These are phyloP conservation scores for Sporormia fimetaria DNA, from an alignment of 495 filamentous ascomycete species.

Conservation along the genomic window DNA sequence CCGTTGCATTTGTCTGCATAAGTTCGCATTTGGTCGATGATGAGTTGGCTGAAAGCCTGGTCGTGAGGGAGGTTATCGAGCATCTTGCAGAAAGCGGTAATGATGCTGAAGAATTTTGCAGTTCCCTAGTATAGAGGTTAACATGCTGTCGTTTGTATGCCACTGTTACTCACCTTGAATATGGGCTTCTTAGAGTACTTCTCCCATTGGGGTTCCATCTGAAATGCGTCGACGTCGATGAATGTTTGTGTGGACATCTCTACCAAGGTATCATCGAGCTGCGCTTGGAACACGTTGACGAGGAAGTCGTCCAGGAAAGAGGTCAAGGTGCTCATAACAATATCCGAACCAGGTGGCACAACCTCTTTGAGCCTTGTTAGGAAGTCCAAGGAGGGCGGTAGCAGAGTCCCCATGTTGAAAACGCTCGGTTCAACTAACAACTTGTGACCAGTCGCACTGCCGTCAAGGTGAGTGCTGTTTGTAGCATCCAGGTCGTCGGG, in stretches of 20 bases:
- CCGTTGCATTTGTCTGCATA: constrained; percentile 85
- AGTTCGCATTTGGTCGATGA: constrained; percentile 77
- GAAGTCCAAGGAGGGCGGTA: constrained; percentile 90
- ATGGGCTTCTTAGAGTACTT: constrained; percentile 67
- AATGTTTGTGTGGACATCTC: constrained; percentile 76
- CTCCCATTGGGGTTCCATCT: constrained; percentile 73
- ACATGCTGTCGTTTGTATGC: background rate
- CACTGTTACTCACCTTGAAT: constrained; percentile 48
- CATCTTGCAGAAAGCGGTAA: constrained; percentile 88
- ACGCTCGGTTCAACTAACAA: constrained; percentile 88
- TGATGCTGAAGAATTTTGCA: constrained; percentile 70
- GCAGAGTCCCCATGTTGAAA: constrained; percentile 90
- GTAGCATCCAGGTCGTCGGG: constrained; percentile 29
- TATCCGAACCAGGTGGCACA: constrained; percentile 72
- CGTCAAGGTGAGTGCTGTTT: constrained; percentile 41
- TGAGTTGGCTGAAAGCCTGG: constrained; percentile 81
- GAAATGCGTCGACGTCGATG: constrained; percentile 76
- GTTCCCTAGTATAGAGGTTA: constrained; percentile 45
- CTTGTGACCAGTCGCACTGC: constrained; percentile 64
- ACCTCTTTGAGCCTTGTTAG: constrained; percentile 83
- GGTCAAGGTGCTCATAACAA: constrained; percentile 76
- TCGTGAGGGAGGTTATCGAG: constrained; percentile 92
- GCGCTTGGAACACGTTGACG: constrained; percentile 94
- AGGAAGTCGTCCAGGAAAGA: constrained; percentile 97
- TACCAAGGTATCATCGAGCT: constrained; percentile 86